These are phyloP conservation scores for Trametes punicea DNA, from an alignment of 768 basidiomycete species.

Conservation along the genomic window DNA sequence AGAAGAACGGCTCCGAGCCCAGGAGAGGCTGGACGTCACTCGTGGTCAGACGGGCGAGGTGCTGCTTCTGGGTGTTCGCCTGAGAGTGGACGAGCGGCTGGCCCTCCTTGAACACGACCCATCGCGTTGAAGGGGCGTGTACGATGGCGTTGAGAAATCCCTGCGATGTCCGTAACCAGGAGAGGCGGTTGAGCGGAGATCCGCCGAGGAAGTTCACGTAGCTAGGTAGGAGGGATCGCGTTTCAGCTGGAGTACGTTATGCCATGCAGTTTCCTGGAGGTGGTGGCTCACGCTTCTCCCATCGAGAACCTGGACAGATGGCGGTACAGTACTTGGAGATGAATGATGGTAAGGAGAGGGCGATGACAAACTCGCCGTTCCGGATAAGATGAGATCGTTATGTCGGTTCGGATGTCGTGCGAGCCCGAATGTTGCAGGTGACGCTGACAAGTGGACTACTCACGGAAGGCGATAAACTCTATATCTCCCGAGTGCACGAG, in stretches of 20 bases:
- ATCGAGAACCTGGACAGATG: conserved; percentile 7
- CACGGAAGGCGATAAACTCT: neutral
- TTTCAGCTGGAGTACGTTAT: conserved; percentile 5
- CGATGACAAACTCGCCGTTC: neutral
- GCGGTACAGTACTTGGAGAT: conserved; percentile 6
- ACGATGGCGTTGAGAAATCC: conserved; percentile 74
- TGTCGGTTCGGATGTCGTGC: neutral
- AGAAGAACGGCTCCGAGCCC: conserved; percentile 66
- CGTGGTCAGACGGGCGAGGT: conserved; percentile 56
- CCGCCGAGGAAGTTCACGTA: conserved; percentile 51
- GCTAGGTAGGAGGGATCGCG: conserved; percentile 28
- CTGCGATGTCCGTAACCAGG: conserved; percentile 75
- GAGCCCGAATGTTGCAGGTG: neutral
- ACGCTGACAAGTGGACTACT: conserved; percentile 9
- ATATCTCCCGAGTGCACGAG: neutral
- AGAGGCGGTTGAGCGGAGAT: conserved; percentile 75
- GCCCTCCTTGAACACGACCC: conserved; percentile 75
- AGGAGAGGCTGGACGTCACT: conserved; percentile 62
- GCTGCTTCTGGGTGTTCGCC: conserved; percentile 30
- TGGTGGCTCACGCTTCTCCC: conserved; percentile 13
- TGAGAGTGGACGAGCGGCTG: conserved; percentile 52
- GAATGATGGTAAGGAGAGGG: conserved; percentile 9
- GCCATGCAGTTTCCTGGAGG: conserved; percentile 8
- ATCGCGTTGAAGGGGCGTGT: conserved; percentile 55
- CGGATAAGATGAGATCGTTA: neutral